These are phyloP conservation scores for Penicillium turbatum DNA, from an alignment of 495 filamentous ascomycete genomes.

Conservation along the genomic window DNA sequence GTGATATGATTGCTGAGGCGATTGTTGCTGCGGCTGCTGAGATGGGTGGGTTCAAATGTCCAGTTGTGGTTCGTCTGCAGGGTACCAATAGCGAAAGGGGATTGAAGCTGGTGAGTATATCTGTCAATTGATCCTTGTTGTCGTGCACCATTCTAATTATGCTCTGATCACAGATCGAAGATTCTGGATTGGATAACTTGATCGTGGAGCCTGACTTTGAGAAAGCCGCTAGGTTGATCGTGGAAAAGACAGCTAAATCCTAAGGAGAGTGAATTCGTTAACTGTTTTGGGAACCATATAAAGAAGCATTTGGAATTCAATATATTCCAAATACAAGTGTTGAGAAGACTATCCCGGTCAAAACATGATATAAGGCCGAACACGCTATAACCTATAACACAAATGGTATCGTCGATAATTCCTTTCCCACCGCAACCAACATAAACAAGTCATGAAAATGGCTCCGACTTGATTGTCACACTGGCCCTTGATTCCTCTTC, in stretches of 20 bases:
- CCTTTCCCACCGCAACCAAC: not conserved
- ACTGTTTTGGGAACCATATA: no score
- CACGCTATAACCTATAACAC: no score
- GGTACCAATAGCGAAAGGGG: conserved; percentile 30
- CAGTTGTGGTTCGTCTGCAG: conserved; percentile 31
- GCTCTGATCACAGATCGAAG: conserved; percentile 9
- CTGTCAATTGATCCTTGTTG: not conserved
- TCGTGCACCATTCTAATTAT: no score
- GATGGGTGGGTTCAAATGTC: conserved; percentile 22
- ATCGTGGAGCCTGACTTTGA: conserved; percentile 29
- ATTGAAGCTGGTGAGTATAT: conserved; percentile 18
- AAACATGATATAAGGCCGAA: no score
- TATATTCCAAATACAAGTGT: no score
- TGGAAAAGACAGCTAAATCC: conserved; percentile 3
- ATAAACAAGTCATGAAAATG: not conserved
- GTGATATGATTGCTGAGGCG: conserved; percentile 36
- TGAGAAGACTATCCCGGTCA: no score
- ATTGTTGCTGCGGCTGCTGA: conserved; percentile 24
- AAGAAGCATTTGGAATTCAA: no score
- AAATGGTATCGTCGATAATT: not conserved
- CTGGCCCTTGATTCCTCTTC: conserved; percentile 4
- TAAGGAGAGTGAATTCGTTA: not conserved
- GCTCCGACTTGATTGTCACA: not conserved
- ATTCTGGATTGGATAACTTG: conserved; percentile 21
- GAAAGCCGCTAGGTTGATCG: conserved; percentile 20